Conservation (phyloP, 441 rosid genomes). For the Populus trichocarpa region DNA sequence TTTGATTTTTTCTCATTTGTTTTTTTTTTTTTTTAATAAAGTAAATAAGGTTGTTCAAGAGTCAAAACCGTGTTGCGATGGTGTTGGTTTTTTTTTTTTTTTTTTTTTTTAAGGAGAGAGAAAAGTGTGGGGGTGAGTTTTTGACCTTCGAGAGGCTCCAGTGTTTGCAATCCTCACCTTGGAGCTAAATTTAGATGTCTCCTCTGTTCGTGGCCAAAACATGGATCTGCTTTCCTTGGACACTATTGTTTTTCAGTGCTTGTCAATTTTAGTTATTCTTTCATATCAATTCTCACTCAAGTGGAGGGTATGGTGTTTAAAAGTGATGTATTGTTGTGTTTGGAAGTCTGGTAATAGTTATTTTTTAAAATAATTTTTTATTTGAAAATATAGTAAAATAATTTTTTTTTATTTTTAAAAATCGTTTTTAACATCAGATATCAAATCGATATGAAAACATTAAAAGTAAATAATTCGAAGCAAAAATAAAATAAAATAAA, state of each 20-base stretch:
- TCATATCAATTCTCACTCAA: background rate
- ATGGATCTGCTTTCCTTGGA: conserved; percentile 15
- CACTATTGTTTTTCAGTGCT: background rate
- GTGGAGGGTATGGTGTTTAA: background rate
- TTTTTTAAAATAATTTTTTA: background rate
- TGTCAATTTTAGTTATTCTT: conserved; percentile 15
- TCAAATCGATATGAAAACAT: no score
- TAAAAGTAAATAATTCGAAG: no score
- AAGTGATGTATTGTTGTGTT: no score
- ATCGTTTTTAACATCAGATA: no score
- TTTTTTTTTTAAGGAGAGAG: conserved; percentile 10
- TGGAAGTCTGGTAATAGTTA: no score
- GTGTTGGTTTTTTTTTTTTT: conserved; percentile 19
- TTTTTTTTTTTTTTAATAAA: conserved; percentile 6
- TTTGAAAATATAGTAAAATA: no score
- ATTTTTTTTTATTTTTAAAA: no score
- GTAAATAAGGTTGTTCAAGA: conserved; percentile 9
- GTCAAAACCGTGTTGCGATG: conserved; percentile 44
- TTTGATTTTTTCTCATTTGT: background rate
- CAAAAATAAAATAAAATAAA: no score
- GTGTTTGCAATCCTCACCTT: background rate
- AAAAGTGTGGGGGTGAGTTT: conserved; percentile 12
- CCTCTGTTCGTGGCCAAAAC: conserved; percentile 46
- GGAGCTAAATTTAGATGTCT: conserved; percentile 39
- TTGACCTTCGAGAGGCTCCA: conserved; percentile 26